Conservation (phyloP, 352 stramenopile genomes). For the Globisporangium solare region DNA sequence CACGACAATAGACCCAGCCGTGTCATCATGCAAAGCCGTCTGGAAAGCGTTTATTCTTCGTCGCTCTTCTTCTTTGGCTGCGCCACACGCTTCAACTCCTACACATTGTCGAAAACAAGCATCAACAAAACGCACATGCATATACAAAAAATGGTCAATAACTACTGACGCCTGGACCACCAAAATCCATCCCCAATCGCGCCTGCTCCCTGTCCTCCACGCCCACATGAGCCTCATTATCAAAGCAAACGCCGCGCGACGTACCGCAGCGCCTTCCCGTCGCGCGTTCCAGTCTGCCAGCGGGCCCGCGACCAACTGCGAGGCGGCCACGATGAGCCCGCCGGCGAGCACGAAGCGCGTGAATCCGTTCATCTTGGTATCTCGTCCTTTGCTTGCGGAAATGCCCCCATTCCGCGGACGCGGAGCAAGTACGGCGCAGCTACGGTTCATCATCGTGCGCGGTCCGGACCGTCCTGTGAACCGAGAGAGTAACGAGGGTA, state of each 20-base stretch:
- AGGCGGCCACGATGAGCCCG: constrained; percentile 62
- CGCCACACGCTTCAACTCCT: constrained; percentile 64
- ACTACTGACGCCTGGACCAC: background rate
- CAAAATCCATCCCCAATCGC: background rate
- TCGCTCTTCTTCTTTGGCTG: constrained; percentile 46
- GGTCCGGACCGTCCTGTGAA: too few relatives aligned
- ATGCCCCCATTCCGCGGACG: too few relatives aligned
- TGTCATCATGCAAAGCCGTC: too few relatives aligned
- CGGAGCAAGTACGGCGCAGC: too few relatives aligned
- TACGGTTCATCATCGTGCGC: background rate
- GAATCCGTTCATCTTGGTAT: constrained; percentile 58
- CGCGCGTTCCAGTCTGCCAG: constrained; percentile 74
- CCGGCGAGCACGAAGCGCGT: constrained; percentile 68
- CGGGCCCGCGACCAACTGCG: constrained; percentile 59
- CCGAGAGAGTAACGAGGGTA: background rate
- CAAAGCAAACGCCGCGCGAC: constrained; percentile 4
- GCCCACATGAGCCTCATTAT: background rate
- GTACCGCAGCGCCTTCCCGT: constrained; percentile 58
- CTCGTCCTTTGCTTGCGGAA: background rate
- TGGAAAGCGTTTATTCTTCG: constrained; percentile 37
- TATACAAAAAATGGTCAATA: background rate
- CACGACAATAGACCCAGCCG: too few relatives aligned
- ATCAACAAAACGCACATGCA: background rate
- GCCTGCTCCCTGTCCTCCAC: background rate
- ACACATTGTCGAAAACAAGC: background rate